Evolutionary conservation across 192 early-diverging fungal genomes (phyloP).

Genomic region (Phycomyces nitens): DNA sequence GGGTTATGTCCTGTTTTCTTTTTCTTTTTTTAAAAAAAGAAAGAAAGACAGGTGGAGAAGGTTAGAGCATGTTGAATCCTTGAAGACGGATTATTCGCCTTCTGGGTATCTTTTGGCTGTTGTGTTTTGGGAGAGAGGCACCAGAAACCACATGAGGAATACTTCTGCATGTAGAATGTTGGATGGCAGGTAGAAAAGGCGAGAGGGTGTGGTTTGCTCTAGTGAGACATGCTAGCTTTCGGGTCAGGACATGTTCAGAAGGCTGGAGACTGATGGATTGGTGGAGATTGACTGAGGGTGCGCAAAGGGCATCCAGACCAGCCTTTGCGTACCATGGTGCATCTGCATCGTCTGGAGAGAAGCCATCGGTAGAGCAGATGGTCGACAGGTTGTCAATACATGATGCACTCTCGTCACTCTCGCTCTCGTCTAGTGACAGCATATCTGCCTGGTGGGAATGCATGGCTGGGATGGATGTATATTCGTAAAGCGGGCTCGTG

Average conservation of each 20-base stretch:
- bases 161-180: constrained; percentile 79
- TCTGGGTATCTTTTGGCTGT: constrained; percentile 29
- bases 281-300: neutral
- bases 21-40: too few relatives aligned
- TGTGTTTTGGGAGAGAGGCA: constrained; percentile 17
- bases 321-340: constrained; percentile 33
- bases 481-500: constrained; percentile 3
- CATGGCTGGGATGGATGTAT: neutral
- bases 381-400: neutral
- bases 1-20: too few relatives aligned
- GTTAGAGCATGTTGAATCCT: neutral
- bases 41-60: neutral
- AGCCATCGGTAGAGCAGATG: neutral
- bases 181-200: constrained; percentile 73
- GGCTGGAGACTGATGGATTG: constrained; percentile 45
- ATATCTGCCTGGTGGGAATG: neutral
- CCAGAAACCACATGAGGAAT: constrained; percentile 31
- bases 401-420: constrained; percentile 10
- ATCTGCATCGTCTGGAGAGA: constrained; percentile 21
- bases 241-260: constrained; percentile 77
- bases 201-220: constrained; percentile 84
- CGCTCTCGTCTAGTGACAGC: neutral
- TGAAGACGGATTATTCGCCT: constrained; percentile 25
- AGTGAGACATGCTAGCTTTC: constrained; percentile 83
- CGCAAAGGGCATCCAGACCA: constrained; percentile 25